A percentile compares a stretch with the other conserved stretches of the same genome.
phyloP scores from a whole-genome alignment of 1,284 basidiomycete genomes.

The Ustilago sp. region DNA sequence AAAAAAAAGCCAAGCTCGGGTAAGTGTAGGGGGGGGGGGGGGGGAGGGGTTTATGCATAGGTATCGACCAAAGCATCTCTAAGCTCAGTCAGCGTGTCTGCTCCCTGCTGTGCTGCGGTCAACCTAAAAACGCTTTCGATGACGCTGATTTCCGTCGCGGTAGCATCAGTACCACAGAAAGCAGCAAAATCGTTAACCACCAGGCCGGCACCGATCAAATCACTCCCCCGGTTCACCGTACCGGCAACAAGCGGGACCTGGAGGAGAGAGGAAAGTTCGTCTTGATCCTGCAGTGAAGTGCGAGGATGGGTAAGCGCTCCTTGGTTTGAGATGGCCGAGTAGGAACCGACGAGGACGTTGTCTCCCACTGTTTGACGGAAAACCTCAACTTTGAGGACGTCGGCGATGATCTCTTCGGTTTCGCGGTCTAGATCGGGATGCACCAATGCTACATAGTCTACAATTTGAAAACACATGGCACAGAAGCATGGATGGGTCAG shows the following conservation, averaged over 20 bases:
- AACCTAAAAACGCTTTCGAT: slow-evolving; percentile 92
- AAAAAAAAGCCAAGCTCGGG: not conserved
- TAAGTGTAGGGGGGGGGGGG: no score
- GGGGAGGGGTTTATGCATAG: slow-evolving; percentile 61
- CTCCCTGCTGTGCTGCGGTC: slow-evolving; percentile 51
- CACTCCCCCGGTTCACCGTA: slow-evolving; percentile 97
- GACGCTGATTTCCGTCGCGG: slow-evolving; percentile 96
- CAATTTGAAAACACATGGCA: not conserved
- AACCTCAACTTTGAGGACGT: slow-evolving; percentile 98
- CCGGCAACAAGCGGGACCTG: slow-evolving; percentile 97
- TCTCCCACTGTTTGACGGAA: slow-evolving; percentile 97
- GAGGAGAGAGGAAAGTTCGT: slow-evolving; percentile 92
- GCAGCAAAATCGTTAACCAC: slow-evolving; percentile 99
- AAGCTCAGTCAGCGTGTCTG: slow-evolving; percentile 64
- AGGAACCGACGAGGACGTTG: slow-evolving; percentile 96
- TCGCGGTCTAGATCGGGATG: slow-evolving; percentile 94
- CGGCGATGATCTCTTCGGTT: slow-evolving; percentile 99
- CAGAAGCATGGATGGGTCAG: not conserved
- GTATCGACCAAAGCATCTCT: slow-evolving; percentile 68
- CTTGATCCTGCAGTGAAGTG: slow-evolving; percentile 95
- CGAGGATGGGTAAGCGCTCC: slow-evolving; percentile 97
- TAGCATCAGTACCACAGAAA: slow-evolving; percentile 76
- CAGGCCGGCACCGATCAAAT: slow-evolving; percentile 95
- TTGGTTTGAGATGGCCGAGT: slow-evolving; percentile 93
- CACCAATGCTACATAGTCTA: slow-evolving; percentile 66